Evolutionary conservation across 1,284 basidiomycete genomes (phyloP), one percentile per base, ranked within the genome.

Genomic region (Puccinia hordei): DNA sequence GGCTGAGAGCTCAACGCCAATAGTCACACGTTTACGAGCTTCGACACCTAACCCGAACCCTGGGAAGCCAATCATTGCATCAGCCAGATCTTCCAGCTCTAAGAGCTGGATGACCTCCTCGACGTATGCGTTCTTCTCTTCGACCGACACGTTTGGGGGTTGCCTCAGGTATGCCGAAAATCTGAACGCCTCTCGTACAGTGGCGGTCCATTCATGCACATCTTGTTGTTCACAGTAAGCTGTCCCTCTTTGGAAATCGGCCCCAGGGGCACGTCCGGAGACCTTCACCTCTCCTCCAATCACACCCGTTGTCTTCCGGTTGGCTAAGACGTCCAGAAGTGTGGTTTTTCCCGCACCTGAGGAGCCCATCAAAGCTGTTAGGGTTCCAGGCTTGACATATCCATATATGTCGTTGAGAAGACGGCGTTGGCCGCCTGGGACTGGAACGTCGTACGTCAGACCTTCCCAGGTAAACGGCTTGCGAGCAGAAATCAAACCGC

Each of bases 151-250:
- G 35, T 85, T 81, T 81, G 87, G 85, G 4, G 88, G 87, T 83
- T 90, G 89, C 71, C 89, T 88, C 12, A 90, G 87, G 84, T 89
- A 88, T 5, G 89, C 89, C 1, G 88, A 89, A 85, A 89, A 89
- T 65, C 88, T 86, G 65, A 90, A 86, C 0, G 89, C 88, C 83
- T 90, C 89, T 71, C 89, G 87, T 27, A 90, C 88, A 41, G 89
- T 89, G 6, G 93, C 90, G 15, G 92, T 93, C 82, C 90, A 91
- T 86, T 94, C 92, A 85, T 95, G 94, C 44, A 85, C 83, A 68
- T 86, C 86, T 81, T 85, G 85, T 80, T 86, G 86, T 80, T 86
- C 84, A 30, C 83, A 80, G 46, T 80, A 80, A 9, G 78, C 89
- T 61, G 88, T 89, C 57, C 88, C 88, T 81, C 89, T 87, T 84